A percentile compares a stretch with the other conserved stretches of the same genome.
phyloP scores from a whole-genome alignment of 2,329 filamentous ascomycete species.

The Macroventuria anomochaeta region DNA sequence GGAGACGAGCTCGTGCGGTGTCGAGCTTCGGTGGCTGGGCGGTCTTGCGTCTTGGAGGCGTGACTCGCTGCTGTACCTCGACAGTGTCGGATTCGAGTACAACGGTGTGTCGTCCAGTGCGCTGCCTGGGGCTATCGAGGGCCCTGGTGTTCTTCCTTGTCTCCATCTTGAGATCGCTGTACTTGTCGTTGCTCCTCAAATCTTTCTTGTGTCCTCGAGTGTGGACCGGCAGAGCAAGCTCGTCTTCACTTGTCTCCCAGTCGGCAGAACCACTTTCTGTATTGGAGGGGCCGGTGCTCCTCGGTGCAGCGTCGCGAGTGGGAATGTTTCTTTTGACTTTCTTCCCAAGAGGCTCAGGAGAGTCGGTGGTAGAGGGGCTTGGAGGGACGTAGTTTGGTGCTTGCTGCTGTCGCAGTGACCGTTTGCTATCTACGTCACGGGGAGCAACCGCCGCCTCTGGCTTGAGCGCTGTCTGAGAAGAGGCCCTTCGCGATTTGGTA shows the following conservation, averaged over 20 bases:
- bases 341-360: neutral
- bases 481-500: conserved; percentile 35
- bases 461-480: conserved; percentile 13
- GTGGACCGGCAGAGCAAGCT: conserved; percentile 25
- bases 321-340: neutral
- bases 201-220: conserved; percentile 20
- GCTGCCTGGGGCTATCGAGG: conserved; percentile 27
- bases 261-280: neutral
- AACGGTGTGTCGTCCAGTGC: conserved; percentile 30
- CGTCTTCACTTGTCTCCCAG: conserved; percentile 32
- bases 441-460: neutral
- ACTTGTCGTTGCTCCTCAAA: conserved; percentile 14
- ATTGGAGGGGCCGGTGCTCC: neutral
- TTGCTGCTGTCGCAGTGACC: conserved; percentile 4
- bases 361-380: conserved; percentile 8
- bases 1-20: conserved; percentile 51
- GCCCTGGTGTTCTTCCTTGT: conserved; percentile 24
- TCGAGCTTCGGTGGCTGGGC: conserved; percentile 35
- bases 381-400: conserved; percentile 11
- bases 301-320: neutral
- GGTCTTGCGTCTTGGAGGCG: conserved; percentile 14
- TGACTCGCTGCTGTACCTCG: conserved; percentile 16
- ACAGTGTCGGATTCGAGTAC: conserved; percentile 44
- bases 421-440: conserved; percentile 18
- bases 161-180: conserved; percentile 45